Base-by-base conservation (phyloP, 75 land plant genomes). In the Gnetum montanum region DNA sequence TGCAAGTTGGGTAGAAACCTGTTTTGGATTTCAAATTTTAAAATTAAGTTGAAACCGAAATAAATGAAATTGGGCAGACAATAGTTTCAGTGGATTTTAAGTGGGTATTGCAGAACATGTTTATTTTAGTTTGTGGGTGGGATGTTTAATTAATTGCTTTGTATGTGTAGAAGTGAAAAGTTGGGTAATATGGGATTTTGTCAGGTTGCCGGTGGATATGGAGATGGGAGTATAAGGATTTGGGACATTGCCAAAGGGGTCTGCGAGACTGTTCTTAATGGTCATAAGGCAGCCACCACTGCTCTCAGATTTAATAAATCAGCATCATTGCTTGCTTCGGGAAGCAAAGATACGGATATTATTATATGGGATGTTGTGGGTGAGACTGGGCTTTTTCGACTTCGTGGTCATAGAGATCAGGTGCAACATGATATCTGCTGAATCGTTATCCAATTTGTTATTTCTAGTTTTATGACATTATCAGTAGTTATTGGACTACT, bases 301-400 rank as follows among this genome's bases (percentile, higher is more conserved):
- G 88, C 75, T 3, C 70, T 95, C 25, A 46, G 82, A 27, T 95
- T 69, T 52, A 86, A 77, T 46, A 79, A 77, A 58, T 30, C 58
- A 34, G 96, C 92, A 6, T 78, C 87, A 43, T 43, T 86, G 51
- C 86, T 95, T 62, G 99, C 96, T 0, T 89, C 96, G 33, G 99
- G 99, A 37, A 81, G 99, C 76, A 95, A 86, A 54, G 99, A 95
- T 62, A 73, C 73, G 46, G 96, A 95, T 62, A 61, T 90, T 46
- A 86, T 95, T 13, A 71, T 95, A 34, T 95, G 96, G 91, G 99
- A 95, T 81, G 85, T 75, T 24, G 86, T 95, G 36, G 91, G 80
- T 25, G 99, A 95, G 68, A 50, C 84, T 18, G 92, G 99, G 29
- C 79, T 95, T 2, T 95, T 76, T 55, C 85, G 92, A 6, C 83